Conservation (phyloP, 768 basidiomycete genomes). For the Austroboletus festivus region DNA sequence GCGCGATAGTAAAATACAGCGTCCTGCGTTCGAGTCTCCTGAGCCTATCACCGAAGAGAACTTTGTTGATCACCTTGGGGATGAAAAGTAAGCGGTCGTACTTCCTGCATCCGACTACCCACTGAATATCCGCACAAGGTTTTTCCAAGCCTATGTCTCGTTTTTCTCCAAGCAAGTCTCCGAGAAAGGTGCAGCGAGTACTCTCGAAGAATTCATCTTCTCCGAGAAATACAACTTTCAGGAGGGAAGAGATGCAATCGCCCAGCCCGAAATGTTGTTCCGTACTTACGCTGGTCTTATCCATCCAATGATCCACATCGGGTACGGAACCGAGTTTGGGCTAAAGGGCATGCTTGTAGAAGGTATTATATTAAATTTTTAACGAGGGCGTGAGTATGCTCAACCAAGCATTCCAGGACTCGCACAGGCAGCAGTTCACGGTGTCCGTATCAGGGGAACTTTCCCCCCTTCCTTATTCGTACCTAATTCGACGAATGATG, state of each 20-base stretch:
- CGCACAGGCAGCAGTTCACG: conserved; percentile 22
- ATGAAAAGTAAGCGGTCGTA: conserved; percentile 21
- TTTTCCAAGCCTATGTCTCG: conserved; percentile 23
- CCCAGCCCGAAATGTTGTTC: conserved; percentile 51
- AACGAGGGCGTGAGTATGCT: neutral
- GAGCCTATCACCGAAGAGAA: conserved; percentile 21
- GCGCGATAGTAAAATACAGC: conserved; percentile 19
- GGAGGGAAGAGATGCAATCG: conserved; percentile 6
- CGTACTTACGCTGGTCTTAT: conserved; percentile 48
- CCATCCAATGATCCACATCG: conserved; percentile 62
- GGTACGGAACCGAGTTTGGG: conserved; percentile 61
- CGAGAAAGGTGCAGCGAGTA: conserved; percentile 13
- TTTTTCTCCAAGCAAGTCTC: conserved; percentile 23
- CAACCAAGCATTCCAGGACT: conserved; percentile 19
- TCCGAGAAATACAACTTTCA: conserved; percentile 27
- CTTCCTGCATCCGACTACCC: neutral
- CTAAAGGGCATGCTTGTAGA: conserved; percentile 41
- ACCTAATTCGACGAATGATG: neutral
- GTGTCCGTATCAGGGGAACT: conserved; percentile 38
- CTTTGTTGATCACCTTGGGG: conserved; percentile 23
- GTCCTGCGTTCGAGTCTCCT: conserved; percentile 23
- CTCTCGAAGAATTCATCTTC: conserved; percentile 31
- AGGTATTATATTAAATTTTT: no score
- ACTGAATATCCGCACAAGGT: conserved; percentile 12
- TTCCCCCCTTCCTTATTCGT: conserved; percentile 10